Evolutionary conservation across 768 basidiomycete species (phyloP).

Genomic region (Asterophora parasitica): DNA sequence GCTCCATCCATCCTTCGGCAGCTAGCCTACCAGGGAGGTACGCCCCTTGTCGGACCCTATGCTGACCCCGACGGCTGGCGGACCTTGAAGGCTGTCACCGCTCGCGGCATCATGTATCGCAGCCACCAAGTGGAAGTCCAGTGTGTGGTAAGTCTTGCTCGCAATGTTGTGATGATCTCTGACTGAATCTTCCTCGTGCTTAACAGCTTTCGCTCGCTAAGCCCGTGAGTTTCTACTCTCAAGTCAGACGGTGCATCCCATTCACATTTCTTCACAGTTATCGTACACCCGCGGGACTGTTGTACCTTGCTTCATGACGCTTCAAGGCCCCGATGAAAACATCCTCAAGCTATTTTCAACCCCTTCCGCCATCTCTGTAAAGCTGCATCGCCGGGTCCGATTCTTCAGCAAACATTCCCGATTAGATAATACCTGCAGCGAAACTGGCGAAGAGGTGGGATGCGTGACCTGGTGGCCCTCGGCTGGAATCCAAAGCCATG

Average conservation of each 20-base stretch:
- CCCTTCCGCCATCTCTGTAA: conserved; percentile 35
- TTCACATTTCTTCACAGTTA: conserved; percentile 23
- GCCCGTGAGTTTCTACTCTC: conserved; percentile 31
- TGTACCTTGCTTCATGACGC: conserved; percentile 39
- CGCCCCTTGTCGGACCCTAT: conserved; percentile 40
- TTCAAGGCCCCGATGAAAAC: conserved; percentile 35
- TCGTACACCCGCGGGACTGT: conserved; percentile 47
- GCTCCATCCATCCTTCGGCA: conserved; percentile 43
- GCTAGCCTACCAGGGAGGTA: conserved; percentile 41
- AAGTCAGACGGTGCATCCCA: no score
- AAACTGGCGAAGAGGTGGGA: conserved; percentile 39
- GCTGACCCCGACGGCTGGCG: conserved; percentile 53
- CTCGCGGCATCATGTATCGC: conserved; percentile 38
- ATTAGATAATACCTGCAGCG: conserved; percentile 40
- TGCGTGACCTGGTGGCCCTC: conserved; percentile 48
- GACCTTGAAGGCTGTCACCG: conserved; percentile 33
- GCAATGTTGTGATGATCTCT: background rate
- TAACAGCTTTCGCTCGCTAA: conserved; percentile 41
- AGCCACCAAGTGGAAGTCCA: conserved; percentile 34
- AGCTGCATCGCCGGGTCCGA: conserved; percentile 36
- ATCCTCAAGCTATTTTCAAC: conserved; percentile 38
- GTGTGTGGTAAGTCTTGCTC: conserved; percentile 32
- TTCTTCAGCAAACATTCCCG: conserved; percentile 36
- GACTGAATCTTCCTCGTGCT: conserved; percentile 1
- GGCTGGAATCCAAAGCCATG: conserved; percentile 22